Conservation (phyloP, 495 filamentous ascomycete genomes). For the Astrothelium subdiscretum region DNA sequence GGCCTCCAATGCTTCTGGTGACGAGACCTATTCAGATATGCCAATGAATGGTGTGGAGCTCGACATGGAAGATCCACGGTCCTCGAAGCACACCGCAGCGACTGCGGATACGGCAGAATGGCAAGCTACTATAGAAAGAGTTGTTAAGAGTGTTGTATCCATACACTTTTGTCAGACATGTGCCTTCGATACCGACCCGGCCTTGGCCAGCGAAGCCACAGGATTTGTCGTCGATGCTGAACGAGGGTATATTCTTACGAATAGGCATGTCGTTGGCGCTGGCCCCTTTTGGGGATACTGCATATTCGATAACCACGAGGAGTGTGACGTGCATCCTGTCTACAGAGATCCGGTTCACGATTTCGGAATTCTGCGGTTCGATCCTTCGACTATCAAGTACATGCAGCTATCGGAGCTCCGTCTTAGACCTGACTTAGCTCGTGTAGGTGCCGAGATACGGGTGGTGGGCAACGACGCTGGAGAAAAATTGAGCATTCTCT, state of each 20-base stretch:
- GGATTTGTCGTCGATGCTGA: conserved; percentile 97
- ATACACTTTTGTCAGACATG: conserved; percentile 99
- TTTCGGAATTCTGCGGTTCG: conserved; percentile 92
- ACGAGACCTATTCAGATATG: conserved; percentile 6
- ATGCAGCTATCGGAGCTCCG: conserved; percentile 73
- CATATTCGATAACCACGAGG: conserved; percentile 96
- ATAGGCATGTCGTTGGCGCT: conserved; percentile 77
- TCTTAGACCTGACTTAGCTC: conserved; percentile 68
- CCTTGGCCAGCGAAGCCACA: conserved; percentile 87
- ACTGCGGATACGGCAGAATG: conserved; percentile 84
- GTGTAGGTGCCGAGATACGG: conserved; percentile 81
- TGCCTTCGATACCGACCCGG: conserved; percentile 92
- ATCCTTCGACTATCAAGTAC: conserved; percentile 90
- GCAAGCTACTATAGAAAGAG: conserved; percentile 89
- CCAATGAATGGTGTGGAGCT: conserved; percentile 30
- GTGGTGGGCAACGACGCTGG: conserved; percentile 98
- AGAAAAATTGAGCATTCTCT: conserved; percentile 96
- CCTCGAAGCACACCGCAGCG: conserved; percentile 34
- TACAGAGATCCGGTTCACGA: conserved; percentile 98
- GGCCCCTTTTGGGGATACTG: conserved; percentile 97
- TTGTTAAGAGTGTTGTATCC: conserved; percentile 86
- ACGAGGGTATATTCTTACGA: conserved; percentile 51
- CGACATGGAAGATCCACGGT: conserved; percentile 33
- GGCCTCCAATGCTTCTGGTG: conserved; percentile 24
- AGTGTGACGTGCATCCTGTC: conserved; percentile 94